Base-by-base conservation (phyloP, 805 yeast genomes). In the Schwanniomyces polymorphus region DNA sequence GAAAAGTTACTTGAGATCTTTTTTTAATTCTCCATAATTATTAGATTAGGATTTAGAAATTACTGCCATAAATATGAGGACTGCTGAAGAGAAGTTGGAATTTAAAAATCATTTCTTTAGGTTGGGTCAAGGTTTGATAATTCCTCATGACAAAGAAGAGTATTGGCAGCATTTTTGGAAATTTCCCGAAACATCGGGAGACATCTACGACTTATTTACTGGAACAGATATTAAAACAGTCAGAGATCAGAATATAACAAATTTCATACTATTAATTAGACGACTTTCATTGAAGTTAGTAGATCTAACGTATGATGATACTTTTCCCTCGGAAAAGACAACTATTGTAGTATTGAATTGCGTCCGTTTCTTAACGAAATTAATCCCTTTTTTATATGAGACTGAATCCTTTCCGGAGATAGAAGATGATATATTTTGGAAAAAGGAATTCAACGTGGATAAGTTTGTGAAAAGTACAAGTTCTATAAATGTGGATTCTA, bases 341-440 rank as follows among this genome's bases (percentile, higher is more conserved):
- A 45, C 58, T 2, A 49, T 48, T n/a, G 67, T 80, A 51, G 57
- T 84, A 9, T 65, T 86, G 41, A 85, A 82, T 49, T 82, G 89
- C 55, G 55, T 85, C 6, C 75, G 97, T 31, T 62, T 86, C 4
- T 63, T 91, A 35, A 80, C 88, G 2, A 78, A 81, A 49, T 45
- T 87, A 3, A 51, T 87, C 17, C 97, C 97, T 0, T 76, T 81
- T 41, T 59, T 85, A 6, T 87, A 78, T 57, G 96, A 91, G 64
- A 59, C 68, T 9, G 55, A 56, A 23, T 64, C 60, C 48, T 39
- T 31, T 12, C 37, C 41, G 7, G 54, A 56, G 2, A 52, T 68
- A 9, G 73, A 70, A 51, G 43, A 44, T 52, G 41, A 66, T 58
- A 23, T 67, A 55, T 54, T 69, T 56, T 44, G 65, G 65, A 10